phyloP scores from a whole-genome alignment of 176 grass and related monocot genomes.

The Musa acuminata region DNA sequence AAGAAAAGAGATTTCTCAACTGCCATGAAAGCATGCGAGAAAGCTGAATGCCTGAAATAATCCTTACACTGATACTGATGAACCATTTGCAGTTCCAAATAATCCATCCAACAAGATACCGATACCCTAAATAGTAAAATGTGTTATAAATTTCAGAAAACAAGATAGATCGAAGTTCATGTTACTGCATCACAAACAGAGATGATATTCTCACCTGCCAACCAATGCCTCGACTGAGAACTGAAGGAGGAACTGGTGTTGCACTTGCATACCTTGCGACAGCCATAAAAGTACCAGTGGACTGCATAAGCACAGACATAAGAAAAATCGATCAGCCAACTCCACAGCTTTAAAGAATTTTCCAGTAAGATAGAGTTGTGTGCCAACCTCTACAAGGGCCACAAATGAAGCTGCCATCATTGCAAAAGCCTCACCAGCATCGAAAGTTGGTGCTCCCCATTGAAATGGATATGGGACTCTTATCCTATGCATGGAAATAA shows the following conservation, averaged over 20 bases:
- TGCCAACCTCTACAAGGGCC: conserved; percentile 73
- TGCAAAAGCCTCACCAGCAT: conserved; percentile 96
- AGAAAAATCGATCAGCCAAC: neutral
- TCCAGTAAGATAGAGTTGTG: conserved; percentile 5
- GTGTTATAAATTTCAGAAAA: neutral
- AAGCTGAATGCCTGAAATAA: neutral
- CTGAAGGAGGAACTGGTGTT: conserved; percentile 67
- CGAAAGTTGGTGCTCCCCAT: conserved; percentile 91
- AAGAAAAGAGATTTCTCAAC: neutral
- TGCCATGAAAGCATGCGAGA: neutral
- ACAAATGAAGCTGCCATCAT: conserved; percentile 99
- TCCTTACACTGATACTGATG: conserved; percentile 61
- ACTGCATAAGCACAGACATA: conserved; percentile 28
- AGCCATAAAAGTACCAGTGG: conserved; percentile 76
- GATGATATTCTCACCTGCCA: conserved; percentile 55
- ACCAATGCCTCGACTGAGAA: conserved; percentile 75
- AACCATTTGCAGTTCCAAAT: conserved; percentile 75
- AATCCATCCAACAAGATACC: conserved; percentile 67
- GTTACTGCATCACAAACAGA: neutral
- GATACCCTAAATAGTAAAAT: conserved; percentile 41
- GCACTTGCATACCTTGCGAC: conserved; percentile 83
- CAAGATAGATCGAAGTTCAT: neutral
- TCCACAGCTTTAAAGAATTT: neutral
- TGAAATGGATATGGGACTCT: conserved; percentile 99
- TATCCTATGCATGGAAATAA: conserved; percentile 39